Evolutionary conservation across 2,329 filamentous ascomycete species (phyloP).

Genomic region (Ascochyta fabae): DNA sequence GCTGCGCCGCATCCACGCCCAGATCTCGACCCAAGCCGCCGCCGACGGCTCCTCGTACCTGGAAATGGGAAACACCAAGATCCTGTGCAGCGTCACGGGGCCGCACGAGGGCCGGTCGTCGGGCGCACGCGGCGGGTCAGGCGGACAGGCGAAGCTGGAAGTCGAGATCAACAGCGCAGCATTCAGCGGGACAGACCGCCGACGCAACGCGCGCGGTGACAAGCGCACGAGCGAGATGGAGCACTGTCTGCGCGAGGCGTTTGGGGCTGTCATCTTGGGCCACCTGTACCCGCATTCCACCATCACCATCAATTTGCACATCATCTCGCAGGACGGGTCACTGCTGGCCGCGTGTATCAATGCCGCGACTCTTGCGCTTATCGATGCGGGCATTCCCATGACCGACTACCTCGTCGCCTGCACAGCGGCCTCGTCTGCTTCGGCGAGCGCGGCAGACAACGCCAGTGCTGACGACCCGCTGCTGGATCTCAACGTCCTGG

Average conservation of each 20-base stretch:
- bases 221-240: slow-evolving; percentile 84
- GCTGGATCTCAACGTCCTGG: slow-evolving; percentile 77
- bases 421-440: slow-evolving; percentile 79
- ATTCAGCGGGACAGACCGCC: slow-evolving; percentile 85
- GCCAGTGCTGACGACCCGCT: slow-evolving; percentile 77
- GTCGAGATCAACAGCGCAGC: slow-evolving; percentile 87
- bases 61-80: slow-evolving; percentile 96
- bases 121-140: slow-evolving; percentile 55
- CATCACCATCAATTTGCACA: slow-evolving; percentile 82
- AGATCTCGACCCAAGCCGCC: slow-evolving; percentile 89
- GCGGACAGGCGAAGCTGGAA: slow-evolving; percentile 69
- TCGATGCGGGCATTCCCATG: slow-evolving; percentile 97
- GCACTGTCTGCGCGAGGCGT: slow-evolving; percentile 77
- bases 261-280: slow-evolving; percentile 79
- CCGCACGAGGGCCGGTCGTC: slow-evolving; percentile 72
- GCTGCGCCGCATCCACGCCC: slow-evolving; percentile 83
- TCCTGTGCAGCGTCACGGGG: slow-evolving; percentile 90
- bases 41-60: slow-evolving; percentile 93
- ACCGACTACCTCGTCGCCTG: slow-evolving; percentile 87
- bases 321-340: slow-evolving; percentile 88
- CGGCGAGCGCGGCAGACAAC: slow-evolving; percentile 57
- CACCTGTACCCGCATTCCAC: slow-evolving; percentile 88
- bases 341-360: slow-evolving; percentile 90
- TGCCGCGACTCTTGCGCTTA: slow-evolving; percentile 85
- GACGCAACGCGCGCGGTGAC: slow-evolving; percentile 59